phyloP scores from a whole-genome alignment of 495 filamentous ascomycete genomes.

The Barbatosphaeria neglecta region DNA sequence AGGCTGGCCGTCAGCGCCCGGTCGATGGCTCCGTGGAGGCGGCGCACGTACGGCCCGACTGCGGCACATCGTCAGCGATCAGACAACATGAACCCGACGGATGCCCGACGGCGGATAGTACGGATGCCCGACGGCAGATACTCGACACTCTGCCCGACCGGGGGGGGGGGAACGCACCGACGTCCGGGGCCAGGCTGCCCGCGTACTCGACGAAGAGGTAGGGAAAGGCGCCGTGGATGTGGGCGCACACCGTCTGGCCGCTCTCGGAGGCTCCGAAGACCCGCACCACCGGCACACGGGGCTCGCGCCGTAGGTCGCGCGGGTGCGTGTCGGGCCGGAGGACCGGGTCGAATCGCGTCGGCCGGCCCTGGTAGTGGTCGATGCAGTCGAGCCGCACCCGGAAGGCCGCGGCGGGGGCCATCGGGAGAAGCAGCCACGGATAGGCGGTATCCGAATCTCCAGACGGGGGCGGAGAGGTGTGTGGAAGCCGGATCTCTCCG shows the following conservation, averaged over 20 bases:
- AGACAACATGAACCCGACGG: not conserved
- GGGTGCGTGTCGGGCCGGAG: constrained; percentile 46
- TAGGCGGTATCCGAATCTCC: not conserved
- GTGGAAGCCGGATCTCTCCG: too few species aligned
- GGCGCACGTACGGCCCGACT: constrained; percentile 62
- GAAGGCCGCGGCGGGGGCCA: constrained; percentile 66
- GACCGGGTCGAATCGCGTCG: constrained; percentile 71
- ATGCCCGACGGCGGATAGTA: too few species aligned
- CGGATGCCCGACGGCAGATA: too few species aligned
- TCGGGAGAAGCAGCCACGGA: constrained; percentile 9
- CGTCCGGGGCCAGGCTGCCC: constrained; percentile 51
- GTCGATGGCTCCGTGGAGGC: constrained; percentile 70
- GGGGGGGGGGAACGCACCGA: constrained; percentile 38
- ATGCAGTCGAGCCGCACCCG: constrained; percentile 87
- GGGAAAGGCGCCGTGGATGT: constrained; percentile 91
- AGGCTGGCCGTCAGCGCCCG: constrained; percentile 74
- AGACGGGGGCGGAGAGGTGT: too few species aligned
- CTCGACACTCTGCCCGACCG: not conserved
- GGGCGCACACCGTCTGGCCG: constrained; percentile 91
- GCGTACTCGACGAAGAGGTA: constrained; percentile 88
- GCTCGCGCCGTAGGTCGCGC: constrained; percentile 41
- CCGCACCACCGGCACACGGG: constrained; percentile 76
- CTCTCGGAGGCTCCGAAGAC: constrained; percentile 91
- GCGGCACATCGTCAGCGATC: constrained; percentile 4
- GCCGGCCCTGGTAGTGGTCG: constrained; percentile 75